Evolutionary conservation across 2,329 filamentous ascomycete genomes (phyloP), one percentile per base, ranked within the genome.

Genomic region (Aspergillus udagawae): DNA sequence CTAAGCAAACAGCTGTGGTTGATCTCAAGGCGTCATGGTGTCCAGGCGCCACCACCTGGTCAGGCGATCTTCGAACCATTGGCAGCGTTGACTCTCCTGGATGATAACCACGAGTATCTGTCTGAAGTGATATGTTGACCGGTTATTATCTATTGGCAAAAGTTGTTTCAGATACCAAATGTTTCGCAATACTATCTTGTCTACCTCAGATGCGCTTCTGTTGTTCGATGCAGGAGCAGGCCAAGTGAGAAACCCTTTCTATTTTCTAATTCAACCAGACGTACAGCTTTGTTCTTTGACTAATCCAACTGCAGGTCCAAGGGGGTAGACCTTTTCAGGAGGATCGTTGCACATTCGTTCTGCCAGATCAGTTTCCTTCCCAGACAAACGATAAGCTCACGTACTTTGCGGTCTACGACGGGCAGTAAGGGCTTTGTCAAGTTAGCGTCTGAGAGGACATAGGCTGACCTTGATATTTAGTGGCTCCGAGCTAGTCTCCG

Each of bases 351-450:
- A 64, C 63, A 48, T 53, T 70, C 27, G 48, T 73, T 10, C 52
- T 63, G 23, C 71, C 71, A 47, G 64, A 68, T 10, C 64, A 70
- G 25, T 73, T 73, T 57, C 67, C 68, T 23, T 60, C 60, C 9
- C 52, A 61, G 7, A 64, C 61, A n/a, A 52, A 67, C 5, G 64
- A 68, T 12, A 70, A 67, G 27, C 50, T 74, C 42, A 68, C 66
- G 9, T 67, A 68, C 32, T 70, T 74, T 56, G 71, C 69, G 20
- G 60, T 73, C 25, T 73, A 70, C 56, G 71, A 74, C 51, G 71
- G 71, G 53, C 71, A 74, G 71, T 74, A 63, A 60, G 71, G 23
- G 23, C 21, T 32, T 23, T n/a, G 29, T 4, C 17, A 12, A 9
- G 35, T 45, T 29, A 29, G 32, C 6, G 3, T 9, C 28, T 9